phyloP scores from a whole-genome alignment of 1,139 yeast species.

The Suhomyces coccinellae region DNA sequence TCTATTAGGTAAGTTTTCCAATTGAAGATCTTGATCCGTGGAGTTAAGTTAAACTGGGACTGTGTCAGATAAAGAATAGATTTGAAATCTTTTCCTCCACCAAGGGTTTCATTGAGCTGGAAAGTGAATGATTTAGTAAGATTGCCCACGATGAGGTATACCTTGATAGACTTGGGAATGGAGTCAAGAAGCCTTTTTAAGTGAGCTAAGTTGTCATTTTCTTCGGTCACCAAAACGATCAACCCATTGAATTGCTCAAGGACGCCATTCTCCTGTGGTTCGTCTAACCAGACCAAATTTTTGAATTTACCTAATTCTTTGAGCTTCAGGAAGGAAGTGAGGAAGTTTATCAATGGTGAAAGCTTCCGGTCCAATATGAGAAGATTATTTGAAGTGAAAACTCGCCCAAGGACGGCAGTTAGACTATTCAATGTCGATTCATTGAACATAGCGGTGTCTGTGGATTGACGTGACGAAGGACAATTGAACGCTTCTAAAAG shows the following conservation, averaged over 20 bases:
- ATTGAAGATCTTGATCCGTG: slow-evolving; percentile 27
- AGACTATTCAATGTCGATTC: slow-evolving; percentile 24
- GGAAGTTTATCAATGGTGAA: slow-evolving; percentile 55
- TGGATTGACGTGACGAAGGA: not conserved
- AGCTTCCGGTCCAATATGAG: slow-evolving; percentile 58
- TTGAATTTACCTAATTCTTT: slow-evolving; percentile 59
- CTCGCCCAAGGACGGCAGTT: slow-evolving; percentile 25
- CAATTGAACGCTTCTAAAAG: not conserved
- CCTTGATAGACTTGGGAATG: slow-evolving; percentile 14
- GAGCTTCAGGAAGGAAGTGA: slow-evolving; percentile 60
- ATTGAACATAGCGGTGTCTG: slow-evolving; percentile 2
- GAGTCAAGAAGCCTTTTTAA: slow-evolving; percentile 6
- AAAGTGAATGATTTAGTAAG: slow-evolving; percentile 31
- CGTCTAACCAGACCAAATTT: slow-evolving; percentile 57
- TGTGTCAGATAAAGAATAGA: slow-evolving; percentile 21
- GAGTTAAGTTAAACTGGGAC: slow-evolving; percentile 11
- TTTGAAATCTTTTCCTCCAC: slow-evolving; percentile 16
- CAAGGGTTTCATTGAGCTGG: slow-evolving; percentile 27
- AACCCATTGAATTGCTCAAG: slow-evolving; percentile 30
- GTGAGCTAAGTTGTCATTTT: slow-evolving; percentile 19
- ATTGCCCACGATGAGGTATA: slow-evolving; percentile 34
- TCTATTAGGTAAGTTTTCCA: slow-evolving; percentile 40
- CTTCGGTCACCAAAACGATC: slow-evolving; percentile 34
- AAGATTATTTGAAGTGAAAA: slow-evolving; percentile 38
- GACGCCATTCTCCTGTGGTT: slow-evolving; percentile 8